Conservation (phyloP, 2,329 filamentous ascomycete species). For the Colletotrichum magnum region DNA sequence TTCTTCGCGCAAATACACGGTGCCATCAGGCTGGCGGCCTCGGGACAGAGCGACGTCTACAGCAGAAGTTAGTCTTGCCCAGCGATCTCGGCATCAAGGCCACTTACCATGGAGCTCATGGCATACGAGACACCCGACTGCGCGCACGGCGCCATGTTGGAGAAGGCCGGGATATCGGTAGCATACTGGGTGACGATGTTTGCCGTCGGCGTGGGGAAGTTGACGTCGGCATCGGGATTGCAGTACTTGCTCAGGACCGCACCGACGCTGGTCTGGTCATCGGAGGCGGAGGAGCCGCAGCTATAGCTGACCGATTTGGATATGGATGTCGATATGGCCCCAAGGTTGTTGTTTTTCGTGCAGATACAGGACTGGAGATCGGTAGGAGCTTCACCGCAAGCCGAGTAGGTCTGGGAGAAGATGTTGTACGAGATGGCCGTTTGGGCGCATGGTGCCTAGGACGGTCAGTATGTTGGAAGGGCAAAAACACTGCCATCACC, state of each 20-base stretch:
- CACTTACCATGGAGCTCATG: conserved; percentile 52
- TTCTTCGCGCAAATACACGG: conserved; percentile 68
- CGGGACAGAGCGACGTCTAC: conserved; percentile 50
- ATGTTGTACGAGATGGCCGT: conserved; percentile 61
- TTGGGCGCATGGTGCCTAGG: conserved; percentile 65
- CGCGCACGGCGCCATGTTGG: conserved; percentile 61
- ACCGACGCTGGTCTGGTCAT: conserved; percentile 63
- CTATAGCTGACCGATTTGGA: conserved; percentile 56
- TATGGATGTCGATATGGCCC: conserved; percentile 55
- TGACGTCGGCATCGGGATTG: conserved; percentile 54
- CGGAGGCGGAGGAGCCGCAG: conserved; percentile 62
- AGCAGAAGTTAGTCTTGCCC: neutral
- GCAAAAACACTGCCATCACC: neutral
- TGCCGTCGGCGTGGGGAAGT: conserved; percentile 58
- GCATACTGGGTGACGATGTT: conserved; percentile 62
- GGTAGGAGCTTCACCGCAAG: conserved; percentile 59
- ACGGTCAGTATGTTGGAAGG: neutral
- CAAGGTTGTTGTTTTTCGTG: conserved; percentile 59
- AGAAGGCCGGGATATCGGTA: conserved; percentile 62
- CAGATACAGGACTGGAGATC: conserved; percentile 68
- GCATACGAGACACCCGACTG: conserved; percentile 53
- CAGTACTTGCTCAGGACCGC: conserved; percentile 64
- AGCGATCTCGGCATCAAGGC: neutral
- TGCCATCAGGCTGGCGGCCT: conserved; percentile 58
- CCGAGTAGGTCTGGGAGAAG: conserved; percentile 56